These are phyloP conservation scores for Saturnispora zaruensis DNA, from an alignment of 805 yeast genomes.

Conservation along the genomic window DNA sequence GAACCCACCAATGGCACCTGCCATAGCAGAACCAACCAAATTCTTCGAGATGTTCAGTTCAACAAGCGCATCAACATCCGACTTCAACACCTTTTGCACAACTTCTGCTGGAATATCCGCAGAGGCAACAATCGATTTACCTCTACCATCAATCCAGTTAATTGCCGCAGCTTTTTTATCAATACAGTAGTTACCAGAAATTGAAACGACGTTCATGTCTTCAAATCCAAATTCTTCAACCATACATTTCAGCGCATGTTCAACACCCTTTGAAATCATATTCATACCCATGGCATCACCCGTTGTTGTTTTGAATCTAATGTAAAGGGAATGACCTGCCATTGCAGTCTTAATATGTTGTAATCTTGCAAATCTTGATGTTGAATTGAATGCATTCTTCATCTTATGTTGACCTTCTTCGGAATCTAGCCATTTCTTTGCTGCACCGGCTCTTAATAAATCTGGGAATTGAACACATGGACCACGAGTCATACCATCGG, in stretches of 20 bases:
- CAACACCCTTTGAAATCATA: constrained; percentile 98
- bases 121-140: constrained; percentile 95
- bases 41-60: constrained; percentile 85
- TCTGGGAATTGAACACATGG: constrained; percentile 91
- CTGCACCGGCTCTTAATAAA: constrained; percentile 82
- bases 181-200: constrained; percentile 95
- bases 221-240: constrained; percentile 81
- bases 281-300: constrained; percentile 99
- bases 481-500: constrained; percentile 99
- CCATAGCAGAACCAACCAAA: constrained; percentile 95
- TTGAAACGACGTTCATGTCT: constrained; percentile 87
- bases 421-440: constrained; percentile 91
- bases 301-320: constrained; percentile 95
- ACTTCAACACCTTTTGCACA: constrained; percentile 76
- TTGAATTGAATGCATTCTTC: constrained; percentile 88
- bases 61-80: constrained; percentile 86
- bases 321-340: constrained; percentile 83
- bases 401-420: constrained; percentile 81
- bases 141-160: constrained; percentile 99
- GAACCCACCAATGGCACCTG: constrained; percentile 96
- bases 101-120: constrained; percentile 79
- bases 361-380: constrained; percentile 94
- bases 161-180: constrained; percentile 98
- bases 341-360: constrained; percentile 86
- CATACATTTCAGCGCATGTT: constrained; percentile 76